Percentiles rank a stretch among this genome's conserved stretches.
These are phyloP conservation scores for Amanita pallidorosea DNA, from an alignment of 768 basidiomycete species.

Conservation along the genomic window DNA sequence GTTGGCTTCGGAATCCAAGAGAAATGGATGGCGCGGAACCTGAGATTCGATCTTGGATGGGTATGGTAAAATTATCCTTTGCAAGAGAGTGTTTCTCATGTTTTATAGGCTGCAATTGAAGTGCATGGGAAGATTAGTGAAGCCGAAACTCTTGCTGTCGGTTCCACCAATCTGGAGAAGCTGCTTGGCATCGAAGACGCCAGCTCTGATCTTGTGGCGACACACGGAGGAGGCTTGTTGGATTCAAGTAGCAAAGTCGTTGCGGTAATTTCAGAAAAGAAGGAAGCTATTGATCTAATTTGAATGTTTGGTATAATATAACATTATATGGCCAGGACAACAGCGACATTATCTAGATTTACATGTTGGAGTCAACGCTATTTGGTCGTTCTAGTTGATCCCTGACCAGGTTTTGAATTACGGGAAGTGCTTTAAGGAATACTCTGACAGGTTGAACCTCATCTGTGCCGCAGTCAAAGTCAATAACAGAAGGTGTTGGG, in stretches of 20 bases:
- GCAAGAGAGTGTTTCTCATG: not conserved
- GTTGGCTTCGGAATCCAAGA: slow-evolving; percentile 55
- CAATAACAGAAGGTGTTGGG: not conserved
- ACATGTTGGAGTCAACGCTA: not conserved
- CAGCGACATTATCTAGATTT: not conserved
- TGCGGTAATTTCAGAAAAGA: slow-evolving; percentile 23
- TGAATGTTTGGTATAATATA: slow-evolving; percentile 3
- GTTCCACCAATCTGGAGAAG: slow-evolving; percentile 30
- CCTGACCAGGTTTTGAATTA: slow-evolving; percentile 48
- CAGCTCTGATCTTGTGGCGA: slow-evolving; percentile 28
- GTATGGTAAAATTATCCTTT: slow-evolving; percentile 23
- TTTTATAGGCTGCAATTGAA: slow-evolving; percentile 20
- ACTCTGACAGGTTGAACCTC: slow-evolving; percentile 68
- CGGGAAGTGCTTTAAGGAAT: slow-evolving; percentile 55
- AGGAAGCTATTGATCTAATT: slow-evolving; percentile 15
- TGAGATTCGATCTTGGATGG: slow-evolving; percentile 73
- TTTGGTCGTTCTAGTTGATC: slow-evolving; percentile 15
- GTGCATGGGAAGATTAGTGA: slow-evolving; percentile 18
- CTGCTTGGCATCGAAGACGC: slow-evolving; percentile 24
- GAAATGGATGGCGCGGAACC: slow-evolving; percentile 47
- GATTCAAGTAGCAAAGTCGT: slow-evolving; percentile 30
- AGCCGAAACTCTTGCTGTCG: slow-evolving; percentile 25
- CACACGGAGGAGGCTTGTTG: slow-evolving; percentile 23
- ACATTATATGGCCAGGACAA: not conserved
- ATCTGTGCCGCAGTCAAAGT: slow-evolving; percentile 24